Evolutionary conservation across 306 rosid genomes (phyloP).

Genomic region (Cicer arietinum): DNA sequence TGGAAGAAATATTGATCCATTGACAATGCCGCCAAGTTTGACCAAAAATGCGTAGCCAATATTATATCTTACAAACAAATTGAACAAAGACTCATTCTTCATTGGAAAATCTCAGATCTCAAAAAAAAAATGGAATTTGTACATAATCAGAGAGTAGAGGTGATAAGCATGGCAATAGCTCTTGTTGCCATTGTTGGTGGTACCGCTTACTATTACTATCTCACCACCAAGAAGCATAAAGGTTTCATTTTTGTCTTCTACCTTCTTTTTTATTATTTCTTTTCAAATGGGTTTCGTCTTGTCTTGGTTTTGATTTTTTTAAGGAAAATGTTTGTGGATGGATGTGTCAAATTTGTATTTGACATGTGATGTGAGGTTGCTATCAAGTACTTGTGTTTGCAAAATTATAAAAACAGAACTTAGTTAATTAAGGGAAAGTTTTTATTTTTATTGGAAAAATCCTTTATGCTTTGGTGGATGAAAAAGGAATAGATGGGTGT

Average conservation of each 20-base stretch:
- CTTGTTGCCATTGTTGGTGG: conserved; percentile 60
- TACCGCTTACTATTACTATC: conserved; percentile 64
- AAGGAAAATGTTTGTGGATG: background rate
- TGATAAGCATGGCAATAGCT: conserved; percentile 58
- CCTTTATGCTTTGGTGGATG: background rate
- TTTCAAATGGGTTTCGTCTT: background rate
- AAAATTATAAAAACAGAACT: conserved; percentile 6
- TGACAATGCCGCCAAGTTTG: background rate
- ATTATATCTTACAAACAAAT: background rate
- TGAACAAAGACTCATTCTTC: background rate
- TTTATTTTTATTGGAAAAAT: background rate
- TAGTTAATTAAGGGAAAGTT: background rate
- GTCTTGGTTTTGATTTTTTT: background rate
- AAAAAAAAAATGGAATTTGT: conserved; percentile 45
- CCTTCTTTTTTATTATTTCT: background rate
- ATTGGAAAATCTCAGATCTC: conserved; percentile 22
- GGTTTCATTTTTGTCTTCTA: conserved; percentile 34
- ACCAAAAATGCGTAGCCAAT: background rate
- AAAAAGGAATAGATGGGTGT: too few species aligned
- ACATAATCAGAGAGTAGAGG: conserved; percentile 56
- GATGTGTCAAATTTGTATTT: too few species aligned
- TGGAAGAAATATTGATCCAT: background rate
- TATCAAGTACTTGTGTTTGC: too few species aligned
- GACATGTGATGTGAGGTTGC: too few species aligned
- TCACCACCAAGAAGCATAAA: conserved; percentile 64